Percentiles rank a stretch among this genome's conserved stretches.
Conservation (phyloP, 345 rosid genomes). For the Odontarrhena argentea region DNA sequence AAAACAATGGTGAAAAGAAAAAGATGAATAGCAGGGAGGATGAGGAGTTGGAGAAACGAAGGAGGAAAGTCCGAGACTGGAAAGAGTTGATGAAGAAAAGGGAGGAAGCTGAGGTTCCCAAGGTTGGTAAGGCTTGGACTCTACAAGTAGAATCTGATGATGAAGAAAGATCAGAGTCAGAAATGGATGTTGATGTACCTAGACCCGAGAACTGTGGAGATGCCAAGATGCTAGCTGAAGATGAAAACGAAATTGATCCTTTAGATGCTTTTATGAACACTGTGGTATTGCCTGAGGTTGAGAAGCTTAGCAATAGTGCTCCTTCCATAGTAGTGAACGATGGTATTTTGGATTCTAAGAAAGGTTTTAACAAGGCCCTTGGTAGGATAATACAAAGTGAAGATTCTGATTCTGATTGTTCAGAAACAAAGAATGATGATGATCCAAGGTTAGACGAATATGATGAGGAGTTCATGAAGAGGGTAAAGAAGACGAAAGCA, state of each 20-base stretch:
- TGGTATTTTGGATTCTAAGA: constrained; percentile 43
- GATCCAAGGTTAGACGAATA: constrained; percentile 66
- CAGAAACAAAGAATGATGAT: constrained; percentile 54
- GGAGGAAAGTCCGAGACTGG: constrained; percentile 90
- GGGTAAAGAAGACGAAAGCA: constrained; percentile 91
- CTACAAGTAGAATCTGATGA: constrained; percentile 87
- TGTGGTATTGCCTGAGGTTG: constrained; percentile 82
- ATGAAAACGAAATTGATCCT: constrained; percentile 79
- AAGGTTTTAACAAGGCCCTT: constrained; percentile 56
- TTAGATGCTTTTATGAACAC: constrained; percentile 88
- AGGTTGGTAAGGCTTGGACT: constrained; percentile 70
- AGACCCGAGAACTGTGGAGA: constrained; percentile 45
- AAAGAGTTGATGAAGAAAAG: constrained; percentile 71
- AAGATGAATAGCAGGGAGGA: constrained; percentile 45
- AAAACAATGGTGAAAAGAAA: constrained; percentile 52
- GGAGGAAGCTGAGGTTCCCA: constrained; percentile 55
- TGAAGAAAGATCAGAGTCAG: constrained; percentile 53
- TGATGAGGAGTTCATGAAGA: constrained; percentile 81
- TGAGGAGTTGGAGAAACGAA: constrained; percentile 73
- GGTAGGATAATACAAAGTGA: constrained; percentile 89
- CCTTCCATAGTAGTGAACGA: constrained; percentile 34
- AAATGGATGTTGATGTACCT: constrained; percentile 55
- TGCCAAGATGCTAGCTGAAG: constrained; percentile 48
- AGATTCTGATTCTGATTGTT: constrained; percentile 74
- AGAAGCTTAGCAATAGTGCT: constrained; percentile 52